phyloP scores from a whole-genome alignment of 73 alveolate genomes.

The Paramecium sonneborni region DNA sequence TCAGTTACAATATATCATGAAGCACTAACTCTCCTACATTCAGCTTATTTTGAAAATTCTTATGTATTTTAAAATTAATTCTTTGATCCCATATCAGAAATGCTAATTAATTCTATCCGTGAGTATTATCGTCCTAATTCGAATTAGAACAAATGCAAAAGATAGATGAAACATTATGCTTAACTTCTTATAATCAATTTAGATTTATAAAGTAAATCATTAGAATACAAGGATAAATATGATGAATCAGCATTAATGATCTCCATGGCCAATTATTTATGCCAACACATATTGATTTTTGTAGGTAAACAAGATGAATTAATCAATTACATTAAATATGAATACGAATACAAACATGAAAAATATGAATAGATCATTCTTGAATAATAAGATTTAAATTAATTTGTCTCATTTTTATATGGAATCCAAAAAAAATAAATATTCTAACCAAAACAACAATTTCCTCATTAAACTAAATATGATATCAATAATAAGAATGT shows the following conservation, averaged over 20 bases:
- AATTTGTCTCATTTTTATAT: conserved; percentile 11
- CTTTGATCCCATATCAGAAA: neutral
- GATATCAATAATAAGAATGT: neutral
- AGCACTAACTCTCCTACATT: neutral
- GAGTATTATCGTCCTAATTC: neutral
- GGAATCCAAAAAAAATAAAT: neutral
- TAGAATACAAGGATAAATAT: neutral
- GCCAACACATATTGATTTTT: neutral
- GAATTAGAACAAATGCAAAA: neutral
- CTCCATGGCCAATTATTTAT: neutral
- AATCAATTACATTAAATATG: neutral
- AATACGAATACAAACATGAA: conserved; percentile 2
- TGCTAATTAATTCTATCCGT: neutral
- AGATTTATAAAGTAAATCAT: neutral
- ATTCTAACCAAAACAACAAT: neutral
- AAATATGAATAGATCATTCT: conserved; percentile 1
- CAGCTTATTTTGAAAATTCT: neutral
- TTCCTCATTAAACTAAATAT: neutral
- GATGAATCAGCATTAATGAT: neutral
- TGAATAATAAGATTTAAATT: neutral
- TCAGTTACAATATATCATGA: neutral
- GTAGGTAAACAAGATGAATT: neutral
- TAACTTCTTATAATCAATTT: neutral
- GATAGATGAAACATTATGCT: neutral
- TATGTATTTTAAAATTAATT: neutral